A percentile compares a stretch with the other conserved stretches of the same genome.
Evolutionary conservation across 2,329 filamentous ascomycete genomes (phyloP).

Genomic region (Pestalotiopsis sp.): DNA sequence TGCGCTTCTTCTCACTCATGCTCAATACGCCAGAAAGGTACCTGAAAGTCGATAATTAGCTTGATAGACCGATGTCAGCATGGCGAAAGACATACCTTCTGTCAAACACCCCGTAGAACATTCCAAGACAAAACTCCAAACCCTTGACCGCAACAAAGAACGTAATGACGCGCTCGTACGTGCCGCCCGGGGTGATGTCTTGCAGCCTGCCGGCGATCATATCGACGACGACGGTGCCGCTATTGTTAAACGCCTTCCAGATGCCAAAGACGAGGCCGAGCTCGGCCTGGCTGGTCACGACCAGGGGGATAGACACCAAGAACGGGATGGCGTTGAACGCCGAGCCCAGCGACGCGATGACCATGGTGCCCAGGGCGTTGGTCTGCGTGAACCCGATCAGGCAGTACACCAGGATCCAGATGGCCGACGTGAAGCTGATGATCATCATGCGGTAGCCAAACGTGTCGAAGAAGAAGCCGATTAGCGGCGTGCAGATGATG

Average conservation of each 20-base stretch:
- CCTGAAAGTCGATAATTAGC: slow-evolving; percentile 16
- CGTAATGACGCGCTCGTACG: slow-evolving; percentile 26
- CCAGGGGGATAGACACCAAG: slow-evolving; percentile 27
- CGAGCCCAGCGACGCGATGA: slow-evolving; percentile 27
- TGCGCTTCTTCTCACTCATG: slow-evolving; percentile 23
- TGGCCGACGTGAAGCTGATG: slow-evolving; percentile 26
- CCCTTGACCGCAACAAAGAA: slow-evolving; percentile 29
- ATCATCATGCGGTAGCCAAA: slow-evolving; percentile 28
- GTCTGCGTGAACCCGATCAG: slow-evolving; percentile 26
- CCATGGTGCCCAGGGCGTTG: slow-evolving; percentile 27
- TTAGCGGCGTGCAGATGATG: slow-evolving; percentile 25
- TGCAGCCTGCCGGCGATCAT: slow-evolving; percentile 30
- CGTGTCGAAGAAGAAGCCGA: slow-evolving; percentile 26
- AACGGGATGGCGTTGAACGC: slow-evolving; percentile 31
- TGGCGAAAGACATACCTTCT: not conserved
- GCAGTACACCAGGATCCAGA: slow-evolving; percentile 28
- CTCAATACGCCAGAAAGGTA: slow-evolving; percentile 21
- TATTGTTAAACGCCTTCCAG: slow-evolving; percentile 32
- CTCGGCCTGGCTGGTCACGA: slow-evolving; percentile 25
- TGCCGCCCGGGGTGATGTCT: slow-evolving; percentile 27
- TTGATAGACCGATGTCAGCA: not conserved
- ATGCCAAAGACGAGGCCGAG: slow-evolving; percentile 29
- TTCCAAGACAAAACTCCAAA: slow-evolving; percentile 29
- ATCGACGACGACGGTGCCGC: slow-evolving; percentile 28
- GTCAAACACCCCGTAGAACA: slow-evolving; percentile 19